These are phyloP conservation scores for Kwoniella botswanensis DNA, from an alignment of 768 basidiomycete genomes.

Conservation along the genomic window DNA sequence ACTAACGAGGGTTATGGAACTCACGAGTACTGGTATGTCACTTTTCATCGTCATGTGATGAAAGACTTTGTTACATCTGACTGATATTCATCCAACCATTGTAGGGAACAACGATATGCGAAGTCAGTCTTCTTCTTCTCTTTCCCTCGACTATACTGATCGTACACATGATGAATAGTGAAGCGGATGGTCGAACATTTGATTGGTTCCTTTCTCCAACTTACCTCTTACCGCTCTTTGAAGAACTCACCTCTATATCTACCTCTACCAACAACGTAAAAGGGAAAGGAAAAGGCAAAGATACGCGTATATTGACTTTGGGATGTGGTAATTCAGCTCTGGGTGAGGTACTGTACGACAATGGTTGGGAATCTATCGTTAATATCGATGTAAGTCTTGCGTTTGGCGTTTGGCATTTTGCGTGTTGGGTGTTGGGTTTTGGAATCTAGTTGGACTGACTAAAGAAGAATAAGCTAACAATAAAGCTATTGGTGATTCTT, in stretches of 20 bases:
- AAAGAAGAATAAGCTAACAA: too few species aligned
- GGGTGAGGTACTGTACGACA: conserved; percentile 57
- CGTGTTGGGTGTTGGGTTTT: too few species aligned
- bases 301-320: conserved; percentile 47
- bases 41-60: background rate
- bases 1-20: conserved; percentile 58
- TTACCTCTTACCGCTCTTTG: conserved; percentile 51
- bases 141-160: background rate
- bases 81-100: background rate
- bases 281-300: conserved; percentile 34
- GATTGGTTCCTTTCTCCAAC: conserved; percentile 58
- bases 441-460: too few species aligned
- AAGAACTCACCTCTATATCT: conserved; percentile 32
- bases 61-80: background rate
- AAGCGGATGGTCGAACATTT: conserved; percentile 52
- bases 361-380: conserved; percentile 57
- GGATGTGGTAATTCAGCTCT: conserved; percentile 53
- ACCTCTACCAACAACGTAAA: background rate
- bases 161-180: conserved; percentile 26
- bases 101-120: conserved; percentile 56
- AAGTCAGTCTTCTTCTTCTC: conserved; percentile 35
- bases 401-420: background rate
- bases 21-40: conserved; percentile 54
- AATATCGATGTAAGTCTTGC: conserved; percentile 55
- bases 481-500: background rate